Percentiles rank a stretch among this genome's conserved stretches.
phyloP scores from a whole-genome alignment of 108 stramenopile genomes.

The Skeletonema grethae region DNA sequence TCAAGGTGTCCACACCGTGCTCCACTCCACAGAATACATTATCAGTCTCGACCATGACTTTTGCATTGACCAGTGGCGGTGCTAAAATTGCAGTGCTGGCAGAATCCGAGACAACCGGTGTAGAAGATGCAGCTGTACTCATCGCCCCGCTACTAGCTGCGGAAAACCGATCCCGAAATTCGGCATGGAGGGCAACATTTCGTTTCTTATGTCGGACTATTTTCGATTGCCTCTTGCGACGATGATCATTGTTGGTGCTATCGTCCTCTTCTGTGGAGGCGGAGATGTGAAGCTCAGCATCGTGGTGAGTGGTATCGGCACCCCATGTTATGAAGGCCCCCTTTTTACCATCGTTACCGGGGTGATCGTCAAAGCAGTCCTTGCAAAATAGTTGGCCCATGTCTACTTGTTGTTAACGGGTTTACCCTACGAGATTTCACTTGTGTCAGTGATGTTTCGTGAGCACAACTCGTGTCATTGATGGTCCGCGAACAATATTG shows the following conservation, averaged over 20 bases:
- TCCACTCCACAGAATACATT: constrained; percentile 40
- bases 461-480: too few species aligned
- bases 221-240: constrained; percentile 14
- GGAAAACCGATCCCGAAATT: too few species aligned
- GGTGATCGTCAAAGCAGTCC: constrained; percentile 11
- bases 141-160: too few species aligned
- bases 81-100: background rate
- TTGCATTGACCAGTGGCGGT: background rate
- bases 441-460: too few species aligned
- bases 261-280: background rate
- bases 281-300: background rate
- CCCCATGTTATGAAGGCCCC: constrained; percentile 33
- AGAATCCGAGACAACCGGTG: too few species aligned
- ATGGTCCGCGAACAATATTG: too few species aligned
- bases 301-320: background rate
- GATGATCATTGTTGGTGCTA: background rate
- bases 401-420: too few species aligned
- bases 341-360: background rate
- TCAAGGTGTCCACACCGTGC: constrained; percentile 32
- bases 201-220: constrained; percentile 36
- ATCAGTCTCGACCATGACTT: constrained; percentile 9
- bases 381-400: constrained; percentile 45
- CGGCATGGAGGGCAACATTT: constrained; percentile 36
- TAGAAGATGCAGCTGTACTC: too few species aligned
- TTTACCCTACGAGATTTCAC: too few species aligned